These are phyloP conservation scores for Stachybotrys chartarum DNA, from an alignment of 2,329 filamentous ascomycete species.

Conservation along the genomic window DNA sequence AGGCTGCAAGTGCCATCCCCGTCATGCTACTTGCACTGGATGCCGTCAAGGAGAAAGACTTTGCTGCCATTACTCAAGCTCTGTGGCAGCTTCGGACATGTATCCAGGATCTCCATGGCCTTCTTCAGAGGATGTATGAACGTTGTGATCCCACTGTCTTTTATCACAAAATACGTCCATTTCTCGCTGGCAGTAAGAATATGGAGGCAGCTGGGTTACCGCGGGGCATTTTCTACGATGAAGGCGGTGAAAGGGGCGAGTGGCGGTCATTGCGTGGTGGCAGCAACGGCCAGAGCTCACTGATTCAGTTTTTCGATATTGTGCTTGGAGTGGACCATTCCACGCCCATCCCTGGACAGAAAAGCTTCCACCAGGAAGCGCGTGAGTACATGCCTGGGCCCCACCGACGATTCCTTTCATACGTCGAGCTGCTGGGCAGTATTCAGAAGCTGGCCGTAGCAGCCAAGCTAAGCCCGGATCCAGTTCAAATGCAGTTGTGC, in stretches of 20 bases:
- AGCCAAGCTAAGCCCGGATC: conserved; percentile 28
- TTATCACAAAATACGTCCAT: conserved; percentile 82
- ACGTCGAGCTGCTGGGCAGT: conserved; percentile 63
- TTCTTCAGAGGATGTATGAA: conserved; percentile 83
- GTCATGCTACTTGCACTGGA: conserved; percentile 71
- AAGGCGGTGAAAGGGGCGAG: conserved; percentile 55
- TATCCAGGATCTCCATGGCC: conserved; percentile 57
- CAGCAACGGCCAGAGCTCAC: conserved; percentile 85
- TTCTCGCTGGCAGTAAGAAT: conserved; percentile 85
- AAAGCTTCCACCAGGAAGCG: conserved; percentile 59
- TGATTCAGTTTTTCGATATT: conserved; percentile 91
- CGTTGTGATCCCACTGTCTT: conserved; percentile 81
- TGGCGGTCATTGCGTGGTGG: conserved; percentile 82
- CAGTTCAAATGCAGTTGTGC: conserved; percentile 1
- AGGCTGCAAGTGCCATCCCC: conserved; percentile 67
- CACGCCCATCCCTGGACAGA: conserved; percentile 23
- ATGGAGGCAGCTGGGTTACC: conserved; percentile 82
- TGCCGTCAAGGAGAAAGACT: conserved; percentile 56
- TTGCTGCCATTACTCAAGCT: conserved; percentile 50
- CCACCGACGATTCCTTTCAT: conserved; percentile 71
- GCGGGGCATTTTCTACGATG: conserved; percentile 76
- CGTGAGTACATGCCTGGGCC: conserved; percentile 84
- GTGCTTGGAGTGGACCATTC: conserved; percentile 75
- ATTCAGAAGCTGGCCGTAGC: conserved; percentile 62
- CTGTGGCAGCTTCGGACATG: conserved; percentile 59